Evolutionary conservation across 2,329 filamentous ascomycete species (phyloP).

Genomic region (Clathrospora elynae): DNA sequence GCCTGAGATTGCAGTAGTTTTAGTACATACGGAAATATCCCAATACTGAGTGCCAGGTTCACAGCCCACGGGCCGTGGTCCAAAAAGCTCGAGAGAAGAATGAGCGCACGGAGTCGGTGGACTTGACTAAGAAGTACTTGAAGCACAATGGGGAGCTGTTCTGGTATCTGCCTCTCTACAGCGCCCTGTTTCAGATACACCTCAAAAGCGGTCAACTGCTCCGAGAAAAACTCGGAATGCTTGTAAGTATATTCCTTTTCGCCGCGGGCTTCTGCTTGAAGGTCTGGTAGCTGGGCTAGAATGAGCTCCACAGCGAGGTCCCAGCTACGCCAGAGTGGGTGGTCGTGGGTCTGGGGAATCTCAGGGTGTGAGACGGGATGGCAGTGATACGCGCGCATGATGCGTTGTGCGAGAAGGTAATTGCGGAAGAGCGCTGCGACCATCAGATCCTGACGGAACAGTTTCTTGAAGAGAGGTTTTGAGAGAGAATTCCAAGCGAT

Average conservation of each 20-base stretch:
- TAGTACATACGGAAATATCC: slow-evolving; percentile 98
- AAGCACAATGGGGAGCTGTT: slow-evolving; percentile 93
- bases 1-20: slow-evolving; percentile 96
- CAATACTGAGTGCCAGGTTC: slow-evolving; percentile 95
- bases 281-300: slow-evolving; percentile 80
- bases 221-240: slow-evolving; percentile 94
- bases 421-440: slow-evolving; percentile 97
- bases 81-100: slow-evolving; percentile 88
- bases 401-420: slow-evolving; percentile 88
- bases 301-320: slow-evolving; percentile 97
- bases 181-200: slow-evolving; percentile 88
- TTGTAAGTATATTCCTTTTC: slow-evolving; percentile 84
- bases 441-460: slow-evolving; percentile 97
- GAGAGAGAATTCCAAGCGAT: slow-evolving; percentile 97
- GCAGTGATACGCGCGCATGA: slow-evolving; percentile 96
- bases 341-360: slow-evolving; percentile 92
- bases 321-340: slow-evolving; percentile 97
- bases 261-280: slow-evolving; percentile 77
- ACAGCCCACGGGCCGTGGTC: slow-evolving; percentile 98
- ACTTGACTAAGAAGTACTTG: slow-evolving; percentile 96
- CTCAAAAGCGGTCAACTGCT: slow-evolving; percentile 96
- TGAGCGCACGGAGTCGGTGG: slow-evolving; percentile 86
- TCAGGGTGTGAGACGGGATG: slow-evolving; percentile 90
- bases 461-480: slow-evolving; percentile 89
- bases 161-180: slow-evolving; percentile 82